Evolutionary conservation across 1,284 basidiomycete genomes (phyloP).

Genomic region (Vanrija sp.): DNA sequence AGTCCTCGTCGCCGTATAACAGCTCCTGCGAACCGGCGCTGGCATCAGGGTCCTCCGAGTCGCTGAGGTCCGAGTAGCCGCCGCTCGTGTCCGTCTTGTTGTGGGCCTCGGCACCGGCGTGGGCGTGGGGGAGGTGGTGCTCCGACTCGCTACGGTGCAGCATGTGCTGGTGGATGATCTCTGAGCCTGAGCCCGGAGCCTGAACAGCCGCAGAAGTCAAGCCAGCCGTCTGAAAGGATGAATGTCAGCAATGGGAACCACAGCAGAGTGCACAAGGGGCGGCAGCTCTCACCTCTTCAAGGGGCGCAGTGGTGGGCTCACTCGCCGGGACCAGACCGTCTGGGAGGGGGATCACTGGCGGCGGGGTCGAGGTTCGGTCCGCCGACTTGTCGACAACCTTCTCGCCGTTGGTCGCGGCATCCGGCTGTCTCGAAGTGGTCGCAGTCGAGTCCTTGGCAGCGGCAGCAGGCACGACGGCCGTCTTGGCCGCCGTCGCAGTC

Average conservation of each 20-base stretch:
- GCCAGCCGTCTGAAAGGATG: conserved; percentile 57
- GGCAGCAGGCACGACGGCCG: neutral
- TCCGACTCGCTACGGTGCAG: conserved; percentile 34
- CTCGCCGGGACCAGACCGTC: conserved; percentile 24
- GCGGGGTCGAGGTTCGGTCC: no score
- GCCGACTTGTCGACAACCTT: no score
- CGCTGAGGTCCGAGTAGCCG: conserved; percentile 36
- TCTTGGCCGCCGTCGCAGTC: neutral
- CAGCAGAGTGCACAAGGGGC: neutral
- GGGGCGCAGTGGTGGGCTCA: conserved; percentile 34
- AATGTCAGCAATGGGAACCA: neutral
- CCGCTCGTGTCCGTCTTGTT: conserved; percentile 32
- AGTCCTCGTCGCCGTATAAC: conserved; percentile 51
- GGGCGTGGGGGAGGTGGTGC: conserved; percentile 18
- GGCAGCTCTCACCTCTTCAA: conserved; percentile 37
- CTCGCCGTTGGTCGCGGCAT: conserved; percentile 7
- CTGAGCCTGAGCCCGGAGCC: conserved; percentile 61
- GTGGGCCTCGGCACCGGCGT: conserved; percentile 2
- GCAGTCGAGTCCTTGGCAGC: neutral
- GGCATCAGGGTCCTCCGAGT: conserved; percentile 41
- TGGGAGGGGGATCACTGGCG: no score
- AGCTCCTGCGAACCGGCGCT: conserved; percentile 51
- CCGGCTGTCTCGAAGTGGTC: neutral
- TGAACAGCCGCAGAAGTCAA: conserved; percentile 66
- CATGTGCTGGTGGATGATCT: conserved; percentile 30